Conservation (phyloP, 331 rosid genomes). For the Acacia concinna region DNA sequence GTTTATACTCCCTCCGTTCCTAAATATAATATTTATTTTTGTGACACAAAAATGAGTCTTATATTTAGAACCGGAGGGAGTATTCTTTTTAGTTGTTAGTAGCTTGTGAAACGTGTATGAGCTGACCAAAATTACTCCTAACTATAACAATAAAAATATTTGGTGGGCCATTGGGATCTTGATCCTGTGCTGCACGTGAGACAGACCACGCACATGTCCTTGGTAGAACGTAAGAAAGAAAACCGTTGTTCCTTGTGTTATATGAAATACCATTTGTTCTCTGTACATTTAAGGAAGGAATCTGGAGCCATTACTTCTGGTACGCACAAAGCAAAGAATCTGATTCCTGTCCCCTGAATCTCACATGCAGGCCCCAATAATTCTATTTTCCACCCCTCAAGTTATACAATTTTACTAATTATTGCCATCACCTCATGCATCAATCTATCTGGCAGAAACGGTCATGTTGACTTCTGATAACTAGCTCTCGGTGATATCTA, state of each 20-base stretch:
- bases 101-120: neutral
- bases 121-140: neutral
- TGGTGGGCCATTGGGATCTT: neutral
- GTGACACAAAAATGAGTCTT: no score
- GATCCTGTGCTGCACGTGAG: neutral
- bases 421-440: constrained; percentile 18
- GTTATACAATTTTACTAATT: constrained; percentile 16
- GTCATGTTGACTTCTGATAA: neutral
- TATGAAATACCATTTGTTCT: constrained; percentile 28
- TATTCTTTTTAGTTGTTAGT: constrained; percentile 7
- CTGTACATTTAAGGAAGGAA: constrained; percentile 25
- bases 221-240: neutral
- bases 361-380: constrained; percentile 36
- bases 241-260: constrained; percentile 19
- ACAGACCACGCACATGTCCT: neutral
- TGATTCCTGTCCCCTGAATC: constrained; percentile 38
- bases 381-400: constrained; percentile 6
- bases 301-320: constrained; percentile 47
- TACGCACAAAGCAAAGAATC: constrained; percentile 57
- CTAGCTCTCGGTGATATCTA: constrained; percentile 27
- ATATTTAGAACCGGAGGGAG: no score
- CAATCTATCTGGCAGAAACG: constrained; percentile 26
- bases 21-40: no score
- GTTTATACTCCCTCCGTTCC: no score
- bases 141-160: neutral